Base-by-base conservation (phyloP, 208 protist genomes). In the Trichomonas gallinae region DNA sequence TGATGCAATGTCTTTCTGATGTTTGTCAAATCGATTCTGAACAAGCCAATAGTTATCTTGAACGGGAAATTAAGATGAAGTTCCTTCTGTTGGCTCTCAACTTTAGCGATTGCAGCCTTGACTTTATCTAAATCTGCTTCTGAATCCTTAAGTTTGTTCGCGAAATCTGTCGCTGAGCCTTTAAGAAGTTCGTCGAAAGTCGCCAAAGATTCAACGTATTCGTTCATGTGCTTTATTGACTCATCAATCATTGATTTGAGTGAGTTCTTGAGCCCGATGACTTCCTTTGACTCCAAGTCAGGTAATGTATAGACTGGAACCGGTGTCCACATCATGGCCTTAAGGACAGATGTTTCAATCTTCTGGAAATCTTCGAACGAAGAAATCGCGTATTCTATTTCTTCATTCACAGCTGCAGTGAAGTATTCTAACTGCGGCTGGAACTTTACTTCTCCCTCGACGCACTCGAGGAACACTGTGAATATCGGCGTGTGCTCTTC, bases 291-390 rank as follows among this genome's bases (percentile, higher is more conserved):
- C 46, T 93, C 87, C 8, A 93, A 15, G 46, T 93, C 44, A 38
- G 87, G 87, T 15, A 93, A 51, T 36, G 15, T 58, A 15, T 93
- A 93, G n/a, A 93, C 44, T 17, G 87, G 87, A 9, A 51, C 44
- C 15, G 87, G 87, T 48, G 44, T 93, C 87, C 87, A 93, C 26
- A 42, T 40, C 87, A 93, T 93, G 38, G 87, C 87, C 44, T 93
- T 93, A 8, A 93, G 36, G 13, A 93, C 87, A 38, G 36, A 34
- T 48, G 40, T 93, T 93, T 93, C 87, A 8, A 93, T 93, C n/a
- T 93, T 93, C n/a, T 93, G 87, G 87, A 93, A 93, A 36, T 93
- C 87, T 93, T 93, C 87, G 44, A 93, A 93, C 15, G 87, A 48
- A 38, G 87, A 51, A 38, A 93, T 93, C 38, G 87, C 11, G 45